Base-by-base conservation (phyloP, 257 asterid species). In the Nicotiana paniculata region DNA sequence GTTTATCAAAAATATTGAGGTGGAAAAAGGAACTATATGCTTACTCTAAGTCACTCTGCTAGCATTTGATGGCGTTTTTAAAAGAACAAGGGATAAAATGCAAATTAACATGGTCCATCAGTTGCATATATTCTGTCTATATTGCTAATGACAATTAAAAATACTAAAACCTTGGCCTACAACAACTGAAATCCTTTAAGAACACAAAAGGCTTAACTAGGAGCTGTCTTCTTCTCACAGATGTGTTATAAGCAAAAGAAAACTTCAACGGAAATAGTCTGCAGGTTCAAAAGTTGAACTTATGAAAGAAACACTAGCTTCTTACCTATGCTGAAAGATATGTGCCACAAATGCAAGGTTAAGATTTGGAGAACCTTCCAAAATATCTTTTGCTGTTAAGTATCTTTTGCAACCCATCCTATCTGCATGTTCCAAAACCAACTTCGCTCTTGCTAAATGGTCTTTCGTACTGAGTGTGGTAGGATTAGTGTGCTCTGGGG, bases 281-380 rank as follows among this genome's bases (percentile, higher is more conserved):
- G 26, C 15, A 81, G 53, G 63, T 39, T 30, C 32, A 18, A 15
- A 37, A 5, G 4, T 65, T 11, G 65, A 57, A 26, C 33, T 21
- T 33, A 43, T 9, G 51, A 18, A 35, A 39, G 55, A 57, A 59
- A 65, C 43, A 81, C 37, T 68, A 39, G 77, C 89, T 83, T 78
- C 89, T 82, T 82, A 92, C 99, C 99, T 93, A 80, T 93, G 99
- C 93, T 96, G 99, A 86, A 96, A 96, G 84, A 96, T 90, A 83
- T 92, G 99, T 28, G 99, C 98, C 81, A 96, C 97, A 87, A 96
- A 96, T 70, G 99, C 99, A 84, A 96, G 98, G 87, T 96, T 96
- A 81, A 94, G 99, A 87, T 96, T 96, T 33, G 97, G 98, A 83
- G 92, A 94, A 81, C 99, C 99, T 64, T 96, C 98, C 75, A 96